phyloP scores from a whole-genome alignment of 2,329 filamentous ascomycete genomes.

The Blastomyces gilchristii region DNA sequence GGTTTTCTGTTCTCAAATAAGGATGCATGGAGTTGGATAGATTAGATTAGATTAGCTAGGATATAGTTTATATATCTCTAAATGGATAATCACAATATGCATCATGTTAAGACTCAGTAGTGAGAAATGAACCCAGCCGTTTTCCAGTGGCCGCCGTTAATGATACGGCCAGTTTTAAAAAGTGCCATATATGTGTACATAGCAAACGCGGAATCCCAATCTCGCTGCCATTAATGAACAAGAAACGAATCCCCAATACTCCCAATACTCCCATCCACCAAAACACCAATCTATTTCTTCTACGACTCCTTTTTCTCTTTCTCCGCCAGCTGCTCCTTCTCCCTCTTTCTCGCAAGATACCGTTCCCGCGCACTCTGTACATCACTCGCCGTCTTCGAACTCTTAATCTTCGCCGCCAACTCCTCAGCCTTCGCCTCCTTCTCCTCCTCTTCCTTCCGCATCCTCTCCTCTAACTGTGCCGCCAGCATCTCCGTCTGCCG shows the following conservation, averaged over 20 bases:
- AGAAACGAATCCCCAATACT: background rate
- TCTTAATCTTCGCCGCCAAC: slow-evolving; percentile 48
- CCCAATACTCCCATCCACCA: background rate
- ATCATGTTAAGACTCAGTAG: too few relatives aligned
- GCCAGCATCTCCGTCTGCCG: slow-evolving; percentile 53
- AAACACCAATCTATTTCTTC: background rate
- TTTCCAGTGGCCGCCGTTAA: background rate
- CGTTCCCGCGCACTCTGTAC: slow-evolving; percentile 52
- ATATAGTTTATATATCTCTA: background rate
- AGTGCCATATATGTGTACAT: background rate
- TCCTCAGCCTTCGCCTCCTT: slow-evolving; percentile 46
- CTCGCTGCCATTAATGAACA: background rate
- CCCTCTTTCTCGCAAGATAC: slow-evolving; percentile 51
- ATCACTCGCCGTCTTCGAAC: slow-evolving; percentile 47
- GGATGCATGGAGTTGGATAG: background rate
- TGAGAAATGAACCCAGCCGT: too few relatives aligned
- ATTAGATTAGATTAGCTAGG: background rate
- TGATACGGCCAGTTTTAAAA: background rate
- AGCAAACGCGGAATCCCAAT: background rate
- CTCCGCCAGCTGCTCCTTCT: slow-evolving; percentile 34
- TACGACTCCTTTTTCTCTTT: slow-evolving; percentile 29
- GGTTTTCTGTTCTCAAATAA: background rate
- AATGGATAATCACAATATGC: background rate
- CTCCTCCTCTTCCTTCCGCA: slow-evolving; percentile 47
- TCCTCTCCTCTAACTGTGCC: slow-evolving; percentile 47